Conservation (phyloP, 2,329 filamentous ascomycete genomes). For the Ascochyta pisi region DNA sequence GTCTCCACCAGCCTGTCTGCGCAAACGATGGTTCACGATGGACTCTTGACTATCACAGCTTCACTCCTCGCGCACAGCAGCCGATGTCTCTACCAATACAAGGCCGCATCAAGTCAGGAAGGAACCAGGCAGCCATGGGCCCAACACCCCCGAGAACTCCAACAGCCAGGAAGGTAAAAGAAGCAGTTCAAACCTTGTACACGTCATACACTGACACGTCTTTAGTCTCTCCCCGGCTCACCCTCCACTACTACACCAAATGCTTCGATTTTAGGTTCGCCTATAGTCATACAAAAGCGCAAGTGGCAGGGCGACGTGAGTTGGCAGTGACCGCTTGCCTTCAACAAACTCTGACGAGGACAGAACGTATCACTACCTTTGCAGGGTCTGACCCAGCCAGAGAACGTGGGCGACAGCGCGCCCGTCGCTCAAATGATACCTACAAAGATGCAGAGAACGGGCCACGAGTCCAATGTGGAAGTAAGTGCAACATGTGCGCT, state of each 20-base stretch:
- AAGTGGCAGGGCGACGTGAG: constrained; percentile 18
- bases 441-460: constrained; percentile 10
- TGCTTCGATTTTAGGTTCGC: neutral
- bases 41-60: neutral
- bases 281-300: constrained; percentile 13
- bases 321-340: neutral
- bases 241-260: neutral
- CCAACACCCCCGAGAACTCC: constrained; percentile 6
- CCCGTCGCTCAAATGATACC: neutral
- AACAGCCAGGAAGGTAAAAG: constrained; percentile 18
- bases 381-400: neutral
- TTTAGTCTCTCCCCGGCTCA: constrained; percentile 2
- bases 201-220: neutral
- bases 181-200: too few relatives aligned
- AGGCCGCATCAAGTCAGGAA: neutral
- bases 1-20: neutral
- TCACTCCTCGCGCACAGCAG: neutral
- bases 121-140: constrained; percentile 2
- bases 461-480: neutral
- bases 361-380: constrained; percentile 3
- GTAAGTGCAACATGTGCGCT: neutral
- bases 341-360: neutral
- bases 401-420: too few relatives aligned
- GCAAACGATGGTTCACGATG: neutral
- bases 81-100: neutral